Base-by-base conservation (phyloP, 306 rosid species). In the Malus orientalis region DNA sequence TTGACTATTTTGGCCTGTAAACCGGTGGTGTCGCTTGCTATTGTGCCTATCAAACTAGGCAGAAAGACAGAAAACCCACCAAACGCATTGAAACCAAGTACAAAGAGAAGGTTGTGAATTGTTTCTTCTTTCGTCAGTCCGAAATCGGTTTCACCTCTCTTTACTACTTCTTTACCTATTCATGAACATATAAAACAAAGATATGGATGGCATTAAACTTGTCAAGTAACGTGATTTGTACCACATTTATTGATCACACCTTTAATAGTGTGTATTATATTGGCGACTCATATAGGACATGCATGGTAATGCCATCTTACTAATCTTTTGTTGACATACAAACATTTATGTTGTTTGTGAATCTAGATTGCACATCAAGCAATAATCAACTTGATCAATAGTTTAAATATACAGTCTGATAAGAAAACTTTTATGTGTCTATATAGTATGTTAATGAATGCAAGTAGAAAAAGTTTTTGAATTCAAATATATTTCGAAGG, bases 61-160 rank as follows among this genome's bases (percentile, higher is more conserved):
- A 96, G 78, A 73, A 89, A 92, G 57, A 96, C 25, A 14, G 97
- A 81, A 74, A 96, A 96, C 11, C 99, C 98, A 4, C 99, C 99
- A 55, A 77, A 96, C 7, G 97, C 87, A 40, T 96, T 92, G 93
- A 96, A 96, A 27, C 99, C 99, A 45, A 96, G 57, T 16, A 87
- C 33, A 79, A 96, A 96, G 6, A 96, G 81, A 57, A 96, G 76
- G 85, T 96, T 92, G 87, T 96, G 93, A 54, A 96, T 89, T 6
- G 84, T 74, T 33, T 91, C 93, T 2, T 89, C 90, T 77, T 83
- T 36, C 25, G 59, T 87, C 82, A 96, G 71, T 25, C 98, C 97
- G 11, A 92, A 96, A 77, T 86, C 97, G 1, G 40, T 76, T 66
- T 80, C 53, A 0, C 91, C 98, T 64, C 87, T 75, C 42, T 60